Conservation (phyloP, 768 basidiomycete species). For the Termitomyces heimii region DNA sequence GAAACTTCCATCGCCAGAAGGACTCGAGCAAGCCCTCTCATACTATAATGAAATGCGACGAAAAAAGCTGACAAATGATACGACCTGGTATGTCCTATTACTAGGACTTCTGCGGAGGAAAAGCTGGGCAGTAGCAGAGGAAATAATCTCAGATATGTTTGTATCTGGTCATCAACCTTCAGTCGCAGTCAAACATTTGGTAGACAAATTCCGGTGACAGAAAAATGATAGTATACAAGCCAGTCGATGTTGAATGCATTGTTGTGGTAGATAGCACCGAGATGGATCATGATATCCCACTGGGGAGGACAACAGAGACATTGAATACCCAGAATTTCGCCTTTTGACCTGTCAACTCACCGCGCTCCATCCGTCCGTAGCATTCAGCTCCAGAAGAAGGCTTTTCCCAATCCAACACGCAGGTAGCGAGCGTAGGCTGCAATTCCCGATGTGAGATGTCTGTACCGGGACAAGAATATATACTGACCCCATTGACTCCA, state of each 20-base stretch:
- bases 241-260: background rate
- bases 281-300: background rate
- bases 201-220: constrained; percentile 36
- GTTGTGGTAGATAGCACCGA: background rate
- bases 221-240: constrained; percentile 2
- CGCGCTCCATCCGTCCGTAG: background rate
- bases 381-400: constrained; percentile 54
- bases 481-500: constrained; percentile 81
- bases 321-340: background rate
- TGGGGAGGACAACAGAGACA: background rate
- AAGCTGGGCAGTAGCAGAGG: constrained; percentile 57
- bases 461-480: constrained; percentile 12
- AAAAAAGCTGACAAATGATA: constrained; percentile 39
- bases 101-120: constrained; percentile 51
- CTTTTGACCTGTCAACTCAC: background rate
- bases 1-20: constrained; percentile 41
- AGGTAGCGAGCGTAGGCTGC: constrained; percentile 70
- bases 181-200: constrained; percentile 40
- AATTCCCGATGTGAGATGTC: constrained; percentile 4
- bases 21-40: constrained; percentile 47
- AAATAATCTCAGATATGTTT: constrained; percentile 58
- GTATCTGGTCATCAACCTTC: constrained; percentile 37
- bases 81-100: constrained; percentile 78
- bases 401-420: constrained; percentile 51
- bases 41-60: constrained; percentile 59